Evolutionary conservation across 2,329 filamentous ascomycete species (phyloP).

Genomic region (Basipetospora chlamydospora): DNA sequence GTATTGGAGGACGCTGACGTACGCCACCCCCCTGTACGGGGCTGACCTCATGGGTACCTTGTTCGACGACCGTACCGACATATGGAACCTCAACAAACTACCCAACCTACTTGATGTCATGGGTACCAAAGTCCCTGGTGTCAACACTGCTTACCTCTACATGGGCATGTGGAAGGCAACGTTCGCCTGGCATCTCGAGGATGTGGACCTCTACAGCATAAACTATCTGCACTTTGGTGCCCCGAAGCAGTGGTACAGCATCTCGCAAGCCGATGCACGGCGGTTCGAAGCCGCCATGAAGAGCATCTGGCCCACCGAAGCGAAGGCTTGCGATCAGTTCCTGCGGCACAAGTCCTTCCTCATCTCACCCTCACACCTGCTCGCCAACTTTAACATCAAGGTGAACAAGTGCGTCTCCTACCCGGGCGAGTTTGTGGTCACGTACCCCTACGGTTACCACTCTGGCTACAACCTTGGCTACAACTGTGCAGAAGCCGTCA

Average conservation of each 20-base stretch:
- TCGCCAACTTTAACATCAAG: constrained; percentile 81
- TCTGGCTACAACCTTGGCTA: constrained; percentile 97
- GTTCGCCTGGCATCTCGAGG: constrained; percentile 97
- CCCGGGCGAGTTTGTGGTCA: constrained; percentile 95
- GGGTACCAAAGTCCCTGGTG: constrained; percentile 88
- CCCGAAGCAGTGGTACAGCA: constrained; percentile 99
- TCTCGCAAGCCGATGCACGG: constrained; percentile 85
- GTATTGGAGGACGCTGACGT: constrained; percentile 96
- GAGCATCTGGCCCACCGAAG: constrained; percentile 84
- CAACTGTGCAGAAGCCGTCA: constrained; percentile 97
- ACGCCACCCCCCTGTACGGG: constrained; percentile 86
- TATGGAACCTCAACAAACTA: constrained; percentile 90
- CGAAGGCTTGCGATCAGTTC: constrained; percentile 92
- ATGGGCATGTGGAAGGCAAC: constrained; percentile 99
- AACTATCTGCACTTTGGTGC: constrained; percentile 99
- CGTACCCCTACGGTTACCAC: constrained; percentile 96
- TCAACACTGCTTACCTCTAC: constrained; percentile 96
- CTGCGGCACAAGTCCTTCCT: constrained; percentile 94
- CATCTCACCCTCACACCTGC: constrained; percentile 78
- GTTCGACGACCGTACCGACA: constrained; percentile 70
- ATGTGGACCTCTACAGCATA: constrained; percentile 98
- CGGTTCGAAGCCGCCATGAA: constrained; percentile 93
- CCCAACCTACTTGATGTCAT: constrained; percentile 88
- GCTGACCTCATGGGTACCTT: constrained; percentile 93
- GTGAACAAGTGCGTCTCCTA: constrained; percentile 94